These are phyloP conservation scores for Solanum hybrid DNA, from an alignment of 305 asterid genomes.

Conservation along the genomic window DNA sequence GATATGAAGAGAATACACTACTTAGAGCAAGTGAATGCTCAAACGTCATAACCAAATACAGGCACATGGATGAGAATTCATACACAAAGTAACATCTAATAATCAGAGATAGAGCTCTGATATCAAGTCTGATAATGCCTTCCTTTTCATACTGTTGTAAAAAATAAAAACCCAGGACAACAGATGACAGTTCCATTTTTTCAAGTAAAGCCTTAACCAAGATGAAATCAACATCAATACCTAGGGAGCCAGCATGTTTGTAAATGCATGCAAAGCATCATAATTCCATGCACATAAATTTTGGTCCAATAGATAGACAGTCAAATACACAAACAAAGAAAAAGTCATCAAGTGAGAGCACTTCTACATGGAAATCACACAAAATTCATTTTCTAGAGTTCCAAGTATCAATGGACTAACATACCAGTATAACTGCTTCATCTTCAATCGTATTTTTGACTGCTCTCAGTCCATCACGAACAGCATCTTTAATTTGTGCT, in stretches of 20 bases:
- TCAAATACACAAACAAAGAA: background rate
- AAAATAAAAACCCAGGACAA: background rate
- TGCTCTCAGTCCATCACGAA: slow-evolving; percentile 94
- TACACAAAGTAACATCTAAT: background rate
- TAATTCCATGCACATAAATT: background rate
- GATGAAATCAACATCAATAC: background rate
- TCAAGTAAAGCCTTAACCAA: background rate
- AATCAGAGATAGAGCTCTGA: background rate
- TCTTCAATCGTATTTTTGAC: slow-evolving; percentile 96
- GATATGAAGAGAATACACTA: background rate
- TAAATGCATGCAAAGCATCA: background rate
- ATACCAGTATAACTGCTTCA: slow-evolving; percentile 88
- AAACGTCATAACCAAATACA: background rate
- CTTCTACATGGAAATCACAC: background rate
- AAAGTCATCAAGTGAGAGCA: background rate
- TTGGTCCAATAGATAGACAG: background rate
- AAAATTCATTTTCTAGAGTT: background rate
- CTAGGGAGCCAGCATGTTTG: background rate
- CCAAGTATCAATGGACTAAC: slow-evolving; percentile 12
- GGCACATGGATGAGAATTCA: background rate
- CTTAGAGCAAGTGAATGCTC: background rate
- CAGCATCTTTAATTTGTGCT: slow-evolving; percentile 99
- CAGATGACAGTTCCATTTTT: background rate
- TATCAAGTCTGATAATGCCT: background rate
- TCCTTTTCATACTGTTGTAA: background rate